A percentile compares a stretch with the other conserved stretches of the same genome.
Evolutionary conservation across 495 filamentous ascomycete species (phyloP).

Genomic region (Xylaria sp.): DNA sequence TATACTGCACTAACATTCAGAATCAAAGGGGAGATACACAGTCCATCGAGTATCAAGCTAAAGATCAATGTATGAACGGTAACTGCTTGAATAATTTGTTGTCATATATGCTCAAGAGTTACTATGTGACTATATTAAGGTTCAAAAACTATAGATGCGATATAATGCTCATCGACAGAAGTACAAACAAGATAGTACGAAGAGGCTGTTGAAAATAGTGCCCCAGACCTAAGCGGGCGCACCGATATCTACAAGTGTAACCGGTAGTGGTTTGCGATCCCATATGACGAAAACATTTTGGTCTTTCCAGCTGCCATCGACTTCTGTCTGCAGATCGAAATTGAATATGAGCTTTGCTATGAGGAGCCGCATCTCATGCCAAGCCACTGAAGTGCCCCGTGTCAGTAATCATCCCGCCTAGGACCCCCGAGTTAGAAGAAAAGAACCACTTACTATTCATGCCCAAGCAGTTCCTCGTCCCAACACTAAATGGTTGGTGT

Average conservation of each 20-base stretch:
- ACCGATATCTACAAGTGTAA: not conserved
- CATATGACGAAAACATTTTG: conserved; percentile 35
- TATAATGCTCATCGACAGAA: too few species aligned
- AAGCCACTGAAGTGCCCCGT: conserved; percentile 38
- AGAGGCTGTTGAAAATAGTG: not conserved
- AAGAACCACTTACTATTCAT: conserved; percentile 30
- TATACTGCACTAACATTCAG: too few species aligned
- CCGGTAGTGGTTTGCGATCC: conserved; percentile 36
- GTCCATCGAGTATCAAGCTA: too few species aligned
- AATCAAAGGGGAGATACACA: too few species aligned
- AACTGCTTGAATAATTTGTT: not conserved
- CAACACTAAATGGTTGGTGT: conserved; percentile 41
- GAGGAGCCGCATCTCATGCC: conserved; percentile 46
- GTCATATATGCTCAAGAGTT: not conserved
- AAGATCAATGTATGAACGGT: not conserved
- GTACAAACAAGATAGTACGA: not conserved
- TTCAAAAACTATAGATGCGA: not conserved
- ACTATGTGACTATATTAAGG: not conserved
- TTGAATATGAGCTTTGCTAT: conserved; percentile 48
- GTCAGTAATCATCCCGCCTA: conserved; percentile 1
- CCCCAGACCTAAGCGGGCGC: not conserved
- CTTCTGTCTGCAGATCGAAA: conserved; percentile 48
- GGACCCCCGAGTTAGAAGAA: not conserved
- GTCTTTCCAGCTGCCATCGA: conserved; percentile 40
- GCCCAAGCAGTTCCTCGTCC: conserved; percentile 41